phyloP scores from a whole-genome alignment of 1,284 basidiomycete species.

The Entoloma clypeatum region DNA sequence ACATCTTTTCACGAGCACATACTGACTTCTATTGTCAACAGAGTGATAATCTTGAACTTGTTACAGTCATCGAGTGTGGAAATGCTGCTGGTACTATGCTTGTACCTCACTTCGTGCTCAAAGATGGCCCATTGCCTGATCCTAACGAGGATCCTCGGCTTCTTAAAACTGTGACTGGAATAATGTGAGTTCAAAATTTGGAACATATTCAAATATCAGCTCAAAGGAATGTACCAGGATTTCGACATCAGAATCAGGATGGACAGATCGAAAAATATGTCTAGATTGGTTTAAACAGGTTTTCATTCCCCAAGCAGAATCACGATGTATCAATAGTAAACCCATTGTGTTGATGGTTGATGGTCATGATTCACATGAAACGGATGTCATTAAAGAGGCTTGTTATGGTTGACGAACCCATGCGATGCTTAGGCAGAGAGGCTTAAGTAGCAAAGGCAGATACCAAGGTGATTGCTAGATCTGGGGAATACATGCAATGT shows the following conservation, averaged over 20 bases:
- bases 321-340: slow-evolving; percentile 11
- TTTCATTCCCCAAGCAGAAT: slow-evolving; percentile 19
- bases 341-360: slow-evolving; percentile 21
- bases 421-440: too few relatives aligned
- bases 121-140: slow-evolving; percentile 15
- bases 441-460: too few relatives aligned
- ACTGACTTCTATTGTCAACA: slow-evolving; percentile 12
- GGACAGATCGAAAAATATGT: slow-evolving; percentile 17
- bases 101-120: slow-evolving; percentile 18
- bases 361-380: slow-evolving; percentile 23
- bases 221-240: slow-evolving; percentile 16
- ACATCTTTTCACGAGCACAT: slow-evolving; percentile 6
- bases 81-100: slow-evolving; percentile 18
- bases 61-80: slow-evolving; percentile 22
- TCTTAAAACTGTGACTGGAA: too few relatives aligned
- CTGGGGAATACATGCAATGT: too few relatives aligned
- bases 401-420: too few relatives aligned
- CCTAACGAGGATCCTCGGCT: too few relatives aligned
- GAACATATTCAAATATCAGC: too few relatives aligned
- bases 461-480: too few relatives aligned
- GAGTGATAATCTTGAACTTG: slow-evolving; percentile 23
- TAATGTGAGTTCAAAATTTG: too few relatives aligned
- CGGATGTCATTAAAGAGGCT: slow-evolving; percentile 10
- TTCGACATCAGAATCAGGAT: slow-evolving; percentile 18
- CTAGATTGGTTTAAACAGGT: slow-evolving; percentile 17